phyloP scores from a whole-genome alignment of 257 asterid genomes.

The Fraxinus excelsior region DNA sequence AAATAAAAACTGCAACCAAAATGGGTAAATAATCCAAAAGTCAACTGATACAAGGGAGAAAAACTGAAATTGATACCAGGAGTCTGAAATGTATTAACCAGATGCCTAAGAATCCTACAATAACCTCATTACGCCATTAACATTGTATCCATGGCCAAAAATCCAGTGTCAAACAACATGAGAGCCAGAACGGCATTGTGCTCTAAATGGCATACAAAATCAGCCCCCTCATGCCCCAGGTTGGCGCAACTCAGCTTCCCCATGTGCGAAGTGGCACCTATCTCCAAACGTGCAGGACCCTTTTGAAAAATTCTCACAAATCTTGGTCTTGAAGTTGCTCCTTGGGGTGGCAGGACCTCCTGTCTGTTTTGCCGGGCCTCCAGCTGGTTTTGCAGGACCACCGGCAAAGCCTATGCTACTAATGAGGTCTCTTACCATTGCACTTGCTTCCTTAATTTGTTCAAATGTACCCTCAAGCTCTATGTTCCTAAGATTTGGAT shows the following conservation, averaged over 20 bases:
- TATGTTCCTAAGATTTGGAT: slow-evolving; percentile 71
- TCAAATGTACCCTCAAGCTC: slow-evolving; percentile 92
- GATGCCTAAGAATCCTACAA: too few relatives aligned
- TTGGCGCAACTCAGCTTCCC: slow-evolving; percentile 70
- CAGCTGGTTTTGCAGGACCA: slow-evolving; percentile 29
- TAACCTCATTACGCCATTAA: too few relatives aligned
- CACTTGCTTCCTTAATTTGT: slow-evolving; percentile 72
- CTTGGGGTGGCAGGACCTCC: slow-evolving; percentile 31
- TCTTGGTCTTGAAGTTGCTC: slow-evolving; percentile 74
- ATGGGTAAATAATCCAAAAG: too few relatives aligned
- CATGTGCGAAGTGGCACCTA: slow-evolving; percentile 94
- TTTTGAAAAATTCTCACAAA: slow-evolving; percentile 73
- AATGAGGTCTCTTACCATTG: slow-evolving; percentile 77
- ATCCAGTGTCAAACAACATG: too few relatives aligned
- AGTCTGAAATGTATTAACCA: too few relatives aligned
- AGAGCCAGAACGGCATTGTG: too few relatives aligned
- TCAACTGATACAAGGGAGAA: not conserved
- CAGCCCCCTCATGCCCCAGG: slow-evolving; percentile 37
- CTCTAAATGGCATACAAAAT: not conserved
- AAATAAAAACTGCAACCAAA: too few relatives aligned
- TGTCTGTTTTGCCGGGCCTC: slow-evolving; percentile 13
- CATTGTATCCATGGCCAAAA: too few relatives aligned
- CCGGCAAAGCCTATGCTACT: slow-evolving; percentile 47
- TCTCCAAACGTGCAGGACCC: slow-evolving; percentile 95
- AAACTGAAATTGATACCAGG: not conserved